Conservation (phyloP, 345 rosid genomes). For the Melaleuca alternifolia region DNA sequence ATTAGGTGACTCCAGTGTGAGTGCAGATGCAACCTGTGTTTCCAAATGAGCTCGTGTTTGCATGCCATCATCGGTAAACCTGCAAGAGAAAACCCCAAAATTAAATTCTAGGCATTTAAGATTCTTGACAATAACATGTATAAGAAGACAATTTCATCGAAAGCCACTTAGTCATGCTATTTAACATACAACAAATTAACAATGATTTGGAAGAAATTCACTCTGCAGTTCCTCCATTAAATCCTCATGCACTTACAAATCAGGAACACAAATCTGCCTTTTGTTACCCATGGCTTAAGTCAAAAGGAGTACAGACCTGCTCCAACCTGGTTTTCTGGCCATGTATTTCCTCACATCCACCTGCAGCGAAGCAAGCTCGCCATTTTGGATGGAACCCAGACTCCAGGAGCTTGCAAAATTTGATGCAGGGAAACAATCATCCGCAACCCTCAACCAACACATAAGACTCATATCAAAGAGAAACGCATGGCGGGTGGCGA, state of each 20-base stretch:
- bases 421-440: conserved; percentile 98
- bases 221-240: not conserved
- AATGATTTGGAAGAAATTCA: not conserved
- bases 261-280: not conserved
- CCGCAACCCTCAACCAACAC: conserved; percentile 98
- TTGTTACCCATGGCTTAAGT: not conserved
- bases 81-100: conserved; percentile 6
- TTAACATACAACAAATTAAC: not conserved
- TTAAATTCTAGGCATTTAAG: not conserved
- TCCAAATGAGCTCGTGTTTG: conserved; percentile 97
- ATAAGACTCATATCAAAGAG: conserved; percentile 77
- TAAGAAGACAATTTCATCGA: not conserved
- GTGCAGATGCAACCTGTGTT: conserved; percentile 85
- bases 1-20: conserved; percentile 70
- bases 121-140: not conserved
- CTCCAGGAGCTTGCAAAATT: conserved; percentile 92
- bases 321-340: conserved; percentile 98
- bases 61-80: conserved; percentile 95
- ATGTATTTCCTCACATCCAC: conserved; percentile 89
- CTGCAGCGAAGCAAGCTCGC: conserved; percentile 92
- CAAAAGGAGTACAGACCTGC: conserved; percentile 45
- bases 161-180: not conserved
- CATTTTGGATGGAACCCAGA: conserved; percentile 73
- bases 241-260: not conserved
- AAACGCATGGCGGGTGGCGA: conserved; percentile 93